Evolutionary conservation across 2,329 filamentous ascomycete species (phyloP), one percentile per base, ranked within the genome.

Genomic region (Neoascochyta sp.): DNA sequence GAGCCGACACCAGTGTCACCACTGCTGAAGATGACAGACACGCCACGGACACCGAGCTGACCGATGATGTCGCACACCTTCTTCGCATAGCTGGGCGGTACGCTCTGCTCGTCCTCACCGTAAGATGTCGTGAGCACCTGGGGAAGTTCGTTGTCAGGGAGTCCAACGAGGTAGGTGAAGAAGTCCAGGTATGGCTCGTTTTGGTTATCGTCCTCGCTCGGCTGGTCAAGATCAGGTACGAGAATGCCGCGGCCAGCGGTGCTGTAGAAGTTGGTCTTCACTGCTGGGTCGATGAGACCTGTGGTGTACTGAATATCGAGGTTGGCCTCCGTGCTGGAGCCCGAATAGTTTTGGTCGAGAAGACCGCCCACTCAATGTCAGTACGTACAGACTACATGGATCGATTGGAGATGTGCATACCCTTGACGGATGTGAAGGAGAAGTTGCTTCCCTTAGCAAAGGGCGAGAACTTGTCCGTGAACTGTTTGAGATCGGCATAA

Each of bases 281-380:
- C 46, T 7, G 21, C 41, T 0, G 68, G 67, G 8, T 63, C 45
- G 33, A 65, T 63, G 9, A 73, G 40, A 16, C 67, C 66, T 22
- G 68, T 40, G 4, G 70, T 70, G 37, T 71, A 71, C 44, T 73
- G 68, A 20, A 69, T 60, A 36, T 74, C 70, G 11, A 73, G 57
- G 43, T 73, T 72, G 29, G 69, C 71, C 44, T 74, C 70, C 10
- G 64, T 61, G 39, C 65, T 67, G 41, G 66, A 60, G 8, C 52
- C 41, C 3, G 44, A 45, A 7, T 64, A 54, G 29, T 60, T 53
- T 36, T 63, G 60, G 24, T 54, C 50, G 22, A 62, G 38, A 6
- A 52, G 35, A 10, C 57, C 53, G 22, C 57, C 47, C 58, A 22
- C 12, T 7, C 7, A 17, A 31, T 38, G 34, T 44, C 7, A 41